phyloP scores from a whole-genome alignment of 2,329 filamentous ascomycete genomes.

The Scleromitrula shiraiana region DNA sequence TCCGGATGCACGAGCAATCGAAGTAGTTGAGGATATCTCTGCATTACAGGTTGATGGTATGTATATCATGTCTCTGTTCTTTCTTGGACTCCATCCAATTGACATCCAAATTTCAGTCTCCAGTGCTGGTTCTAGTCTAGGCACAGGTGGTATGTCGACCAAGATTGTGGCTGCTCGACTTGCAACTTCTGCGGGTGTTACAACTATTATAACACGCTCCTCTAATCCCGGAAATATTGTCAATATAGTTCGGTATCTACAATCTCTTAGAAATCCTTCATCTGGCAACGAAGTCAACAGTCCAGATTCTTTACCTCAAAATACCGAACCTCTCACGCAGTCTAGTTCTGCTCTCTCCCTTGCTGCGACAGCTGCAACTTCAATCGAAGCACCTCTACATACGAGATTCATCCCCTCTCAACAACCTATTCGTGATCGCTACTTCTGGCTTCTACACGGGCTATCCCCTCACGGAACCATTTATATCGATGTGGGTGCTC shows the following conservation, averaged over 20 bases:
- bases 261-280: slow-evolving; percentile 43
- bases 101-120: slow-evolving; percentile 50
- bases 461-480: slow-evolving; percentile 82
- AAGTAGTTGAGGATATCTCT: slow-evolving; percentile 84
- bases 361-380: slow-evolving; percentile 12
- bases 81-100: too few species aligned
- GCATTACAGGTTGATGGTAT: slow-evolving; percentile 72
- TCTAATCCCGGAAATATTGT: slow-evolving; percentile 90
- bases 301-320: slow-evolving; percentile 16
- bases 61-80: too few species aligned
- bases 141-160: slow-evolving; percentile 94
- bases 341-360: slow-evolving; percentile 11
- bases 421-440: slow-evolving; percentile 81
- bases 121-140: slow-evolving; percentile 76
- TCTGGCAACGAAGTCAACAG: slow-evolving; percentile 10
- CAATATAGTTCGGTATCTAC: slow-evolving; percentile 75
- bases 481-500: slow-evolving; percentile 88
- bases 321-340: slow-evolving; percentile 12
- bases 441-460: slow-evolving; percentile 96
- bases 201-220: slow-evolving; percentile 88
- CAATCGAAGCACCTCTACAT: slow-evolving; percentile 57
- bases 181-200: slow-evolving; percentile 89
- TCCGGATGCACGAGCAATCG: slow-evolving; percentile 80
- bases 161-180: slow-evolving; percentile 92
- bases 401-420: slow-evolving; percentile 84